Base-by-base conservation (phyloP, 495 filamentous ascomycete species). In the Hyaloscypha hepaticicola region DNA sequence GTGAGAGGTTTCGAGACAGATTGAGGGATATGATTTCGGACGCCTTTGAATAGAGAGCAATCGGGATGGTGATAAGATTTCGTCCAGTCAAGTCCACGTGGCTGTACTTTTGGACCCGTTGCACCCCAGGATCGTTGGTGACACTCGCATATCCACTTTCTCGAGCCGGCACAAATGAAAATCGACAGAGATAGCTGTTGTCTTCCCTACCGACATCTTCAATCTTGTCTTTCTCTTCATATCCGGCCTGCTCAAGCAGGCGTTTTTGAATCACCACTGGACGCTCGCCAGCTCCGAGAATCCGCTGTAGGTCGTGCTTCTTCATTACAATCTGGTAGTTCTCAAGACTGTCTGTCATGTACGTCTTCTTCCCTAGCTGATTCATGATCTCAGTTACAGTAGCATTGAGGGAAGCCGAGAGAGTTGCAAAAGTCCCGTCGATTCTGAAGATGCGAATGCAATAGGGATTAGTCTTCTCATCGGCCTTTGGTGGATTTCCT, bases 151-250 rank as follows among this genome's bases (percentile, higher is more conserved):
- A 93, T n/a, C 91, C 90, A 74, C 86, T 91, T 70, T 96, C 86
- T 64, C 91, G 89, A 12, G 89, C 89, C 11, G 94, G 92, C 56
- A 97, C 79, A 73, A 98, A 99, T 26, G 92, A 90, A 77, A 98
- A 98, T 8, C 95, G 91, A 70, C 93, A 93, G 7, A 99, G 82
- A 69, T 98, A 98, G 70, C 93, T 94, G 75, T 97, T 96, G 75
- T 99, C 95, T 74, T 99, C 95, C 51, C 95, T 86, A n/a, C 95
- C 95, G 58, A 99, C 87, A 63, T 97, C 95, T 71, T 97, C 94
- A 49, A 98, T 86, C 45, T 85, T 85, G 72, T 99, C 96, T 25
- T 85, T 86, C 29, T 89, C 83, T n/a, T 88, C 89, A 72, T 97
- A 99, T 14, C 95, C 95, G 31, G 92, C 89, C 75, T 97, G 91